phyloP scores from a whole-genome alignment of 345 rosid genomes.

The Raphanus sativus region DNA sequence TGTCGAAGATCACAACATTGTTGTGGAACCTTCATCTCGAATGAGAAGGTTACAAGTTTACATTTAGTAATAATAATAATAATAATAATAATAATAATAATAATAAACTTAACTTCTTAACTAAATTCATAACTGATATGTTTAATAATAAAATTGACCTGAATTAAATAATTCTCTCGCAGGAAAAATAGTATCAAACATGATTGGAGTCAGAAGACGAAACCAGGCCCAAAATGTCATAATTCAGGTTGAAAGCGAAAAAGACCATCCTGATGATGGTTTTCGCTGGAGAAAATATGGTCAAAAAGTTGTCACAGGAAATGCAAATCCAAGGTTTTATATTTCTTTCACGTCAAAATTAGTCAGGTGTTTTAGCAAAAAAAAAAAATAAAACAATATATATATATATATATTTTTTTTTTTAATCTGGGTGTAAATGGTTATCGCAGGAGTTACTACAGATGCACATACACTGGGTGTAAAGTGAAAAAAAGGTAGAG shows the following conservation, averaged over 20 bases:
- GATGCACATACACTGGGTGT: constrained; percentile 16
- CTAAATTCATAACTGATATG: neutral
- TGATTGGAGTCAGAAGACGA: constrained; percentile 26
- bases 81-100: neutral
- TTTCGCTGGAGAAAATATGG: constrained; percentile 39
- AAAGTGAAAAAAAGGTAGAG: constrained; percentile 33
- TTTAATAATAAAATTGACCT: neutral
- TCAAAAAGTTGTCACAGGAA: constrained; percentile 26
- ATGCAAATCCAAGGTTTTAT: constrained; percentile 34
- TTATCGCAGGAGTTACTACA: constrained; percentile 32
- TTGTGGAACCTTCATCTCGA: neutral
- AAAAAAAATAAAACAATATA: too few relatives aligned
- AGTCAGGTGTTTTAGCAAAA: neutral
- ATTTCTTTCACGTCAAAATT: neutral
- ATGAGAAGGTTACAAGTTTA: constrained; percentile 16
- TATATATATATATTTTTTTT: too few relatives aligned
- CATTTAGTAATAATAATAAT: neutral
- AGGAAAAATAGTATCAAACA: constrained; percentile 13
- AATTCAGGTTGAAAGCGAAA: constrained; percentile 25
- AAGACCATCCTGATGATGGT: constrained; percentile 27
- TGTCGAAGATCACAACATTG: neutral
- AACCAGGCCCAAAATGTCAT: constrained; percentile 12
- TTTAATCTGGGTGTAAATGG: neutral
- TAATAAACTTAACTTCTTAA: neutral
- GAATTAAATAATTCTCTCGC: neutral